Evolutionary conservation across 148 eudicot species (phyloP).

Genomic region (Salicornia ramosissima): DNA sequence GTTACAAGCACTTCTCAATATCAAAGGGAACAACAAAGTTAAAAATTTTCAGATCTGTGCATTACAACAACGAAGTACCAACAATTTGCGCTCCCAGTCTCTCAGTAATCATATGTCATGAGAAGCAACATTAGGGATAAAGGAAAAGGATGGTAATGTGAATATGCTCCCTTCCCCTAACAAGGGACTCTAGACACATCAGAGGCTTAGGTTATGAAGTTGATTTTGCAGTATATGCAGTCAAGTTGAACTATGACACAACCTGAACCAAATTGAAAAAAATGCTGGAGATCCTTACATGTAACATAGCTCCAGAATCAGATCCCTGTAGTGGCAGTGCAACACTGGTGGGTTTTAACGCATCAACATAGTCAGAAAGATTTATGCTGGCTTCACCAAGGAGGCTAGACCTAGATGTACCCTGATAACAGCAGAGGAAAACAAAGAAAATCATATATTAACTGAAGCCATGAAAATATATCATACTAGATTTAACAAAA

Average conservation of each 20-base stretch:
- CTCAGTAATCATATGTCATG: not conserved
- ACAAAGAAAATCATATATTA: not conserved
- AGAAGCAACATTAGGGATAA: not conserved
- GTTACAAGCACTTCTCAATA: too few relatives aligned
- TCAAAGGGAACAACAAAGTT: too few relatives aligned
- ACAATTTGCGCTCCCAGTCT: too few relatives aligned
- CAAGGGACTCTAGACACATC: not conserved
- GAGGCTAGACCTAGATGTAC: conserved; percentile 83
- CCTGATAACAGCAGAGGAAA: conserved; percentile 40
- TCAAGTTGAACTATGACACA: not conserved
- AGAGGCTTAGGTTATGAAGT: not conserved
- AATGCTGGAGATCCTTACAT: conserved; percentile 45
- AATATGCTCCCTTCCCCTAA: not conserved
- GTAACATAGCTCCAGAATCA: conserved; percentile 71
- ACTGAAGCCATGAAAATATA: conserved; percentile 11
- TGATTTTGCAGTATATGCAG: not conserved
- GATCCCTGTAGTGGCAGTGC: conserved; percentile 85
- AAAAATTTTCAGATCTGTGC: too few relatives aligned
- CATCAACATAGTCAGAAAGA: conserved; percentile 90
- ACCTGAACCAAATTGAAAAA: not conserved
- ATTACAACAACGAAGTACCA: too few relatives aligned
- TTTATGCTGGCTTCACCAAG: conserved; percentile 95
- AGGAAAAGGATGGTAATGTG: not conserved
- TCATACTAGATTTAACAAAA: not conserved
- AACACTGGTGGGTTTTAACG: conserved; percentile 63